Evolutionary conservation across 2,329 filamentous ascomycete genomes (phyloP).

Genomic region (Cladosporium sphaerospermum): DNA sequence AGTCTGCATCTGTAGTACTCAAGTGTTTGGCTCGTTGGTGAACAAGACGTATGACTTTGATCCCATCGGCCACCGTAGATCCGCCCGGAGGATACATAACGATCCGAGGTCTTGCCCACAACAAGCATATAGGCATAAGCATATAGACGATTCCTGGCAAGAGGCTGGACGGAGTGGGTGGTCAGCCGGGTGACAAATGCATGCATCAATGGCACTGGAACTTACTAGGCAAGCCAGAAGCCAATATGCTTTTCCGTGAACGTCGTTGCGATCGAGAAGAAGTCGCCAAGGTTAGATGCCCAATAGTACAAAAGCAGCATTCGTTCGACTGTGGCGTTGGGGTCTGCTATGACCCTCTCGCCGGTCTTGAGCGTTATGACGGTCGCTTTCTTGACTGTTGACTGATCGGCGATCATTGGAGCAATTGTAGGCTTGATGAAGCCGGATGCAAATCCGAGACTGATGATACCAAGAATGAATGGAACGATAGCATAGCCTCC

Average conservation of each 20-base stretch:
- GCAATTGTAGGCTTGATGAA: constrained; percentile 74
- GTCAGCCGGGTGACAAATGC: not conserved
- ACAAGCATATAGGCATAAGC: constrained; percentile 30
- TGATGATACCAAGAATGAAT: constrained; percentile 55
- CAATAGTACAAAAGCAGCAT: constrained; percentile 59
- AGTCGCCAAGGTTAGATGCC: constrained; percentile 64
- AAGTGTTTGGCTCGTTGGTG: no score
- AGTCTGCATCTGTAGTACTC: no score
- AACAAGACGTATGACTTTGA: constrained; percentile 15
- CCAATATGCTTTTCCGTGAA: constrained; percentile 60
- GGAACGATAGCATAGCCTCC: constrained; percentile 18
- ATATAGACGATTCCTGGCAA: constrained; percentile 58
- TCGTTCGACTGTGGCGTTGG: constrained; percentile 39
- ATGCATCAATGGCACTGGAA: not conserved
- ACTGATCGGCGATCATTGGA: constrained; percentile 43
- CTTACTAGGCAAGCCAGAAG: constrained; percentile 57
- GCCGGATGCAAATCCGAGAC: constrained; percentile 52
- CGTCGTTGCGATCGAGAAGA: constrained; percentile 60
- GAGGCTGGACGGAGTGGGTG: constrained; percentile 25
- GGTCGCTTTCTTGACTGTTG: constrained; percentile 33
- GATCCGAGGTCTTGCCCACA: constrained; percentile 19
- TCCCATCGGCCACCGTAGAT: constrained; percentile 17
- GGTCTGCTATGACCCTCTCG: constrained; percentile 42
- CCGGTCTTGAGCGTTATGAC: constrained; percentile 33
- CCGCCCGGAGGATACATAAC: constrained; percentile 21